Evolutionary conservation across 176 grass and related monocot genomes (phyloP).

Genomic region (Aegilops longissima): DNA sequence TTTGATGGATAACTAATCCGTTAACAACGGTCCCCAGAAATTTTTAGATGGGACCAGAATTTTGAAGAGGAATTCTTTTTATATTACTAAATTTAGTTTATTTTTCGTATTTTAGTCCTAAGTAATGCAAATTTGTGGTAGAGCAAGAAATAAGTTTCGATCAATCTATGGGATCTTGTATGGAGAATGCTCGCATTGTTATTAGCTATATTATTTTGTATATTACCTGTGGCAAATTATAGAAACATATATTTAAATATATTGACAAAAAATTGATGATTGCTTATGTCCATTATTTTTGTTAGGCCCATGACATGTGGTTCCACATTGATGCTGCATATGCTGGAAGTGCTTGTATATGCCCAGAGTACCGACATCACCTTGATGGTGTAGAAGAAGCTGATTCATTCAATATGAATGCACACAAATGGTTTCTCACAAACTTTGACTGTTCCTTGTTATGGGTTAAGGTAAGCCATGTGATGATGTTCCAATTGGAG

Average conservation of each 20-base stretch:
- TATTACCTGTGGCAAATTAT: neutral
- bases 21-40: neutral
- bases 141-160: neutral
- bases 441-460: constrained; percentile 78
- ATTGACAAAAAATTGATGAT: neutral
- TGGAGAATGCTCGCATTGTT: neutral
- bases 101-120: neutral
- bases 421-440: constrained; percentile 92
- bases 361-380: constrained; percentile 71
- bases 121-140: neutral
- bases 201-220: constrained; percentile 21
- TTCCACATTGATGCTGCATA: constrained; percentile 85
- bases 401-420: constrained; percentile 91
- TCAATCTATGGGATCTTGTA: neutral
- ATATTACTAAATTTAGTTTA: neutral
- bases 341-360: constrained; percentile 77
- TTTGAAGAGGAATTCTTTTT: neutral
- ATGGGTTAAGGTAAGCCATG: constrained; percentile 64
- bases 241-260: neutral
- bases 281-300: neutral
- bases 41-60: neutral
- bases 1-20: neutral
- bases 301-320: constrained; percentile 63
- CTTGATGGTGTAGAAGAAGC: constrained; percentile 79
- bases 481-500: constrained; percentile 12